These are phyloP conservation scores for Alternaria panax DNA, from an alignment of 2,329 filamentous ascomycete species.

Conservation along the genomic window DNA sequence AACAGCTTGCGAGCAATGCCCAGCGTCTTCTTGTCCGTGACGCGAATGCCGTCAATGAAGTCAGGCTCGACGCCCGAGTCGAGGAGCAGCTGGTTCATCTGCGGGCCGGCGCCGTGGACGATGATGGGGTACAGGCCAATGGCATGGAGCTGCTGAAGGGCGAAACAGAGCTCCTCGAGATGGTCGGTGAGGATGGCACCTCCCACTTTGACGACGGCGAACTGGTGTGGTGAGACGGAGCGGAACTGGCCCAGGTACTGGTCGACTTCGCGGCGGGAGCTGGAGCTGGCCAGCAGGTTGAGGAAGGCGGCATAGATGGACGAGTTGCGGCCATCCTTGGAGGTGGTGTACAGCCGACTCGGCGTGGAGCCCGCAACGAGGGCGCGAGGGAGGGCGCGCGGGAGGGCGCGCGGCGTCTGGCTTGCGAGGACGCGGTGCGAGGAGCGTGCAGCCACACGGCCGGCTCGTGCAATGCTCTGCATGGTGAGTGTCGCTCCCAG, in stretches of 20 bases:
- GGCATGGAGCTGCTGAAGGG: conserved; percentile 89
- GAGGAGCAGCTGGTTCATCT: conserved; percentile 90
- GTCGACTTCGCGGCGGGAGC: conserved; percentile 93
- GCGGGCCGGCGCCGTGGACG: conserved; percentile 92
- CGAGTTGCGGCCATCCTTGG: conserved; percentile 43
- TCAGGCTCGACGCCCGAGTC: conserved; percentile 91
- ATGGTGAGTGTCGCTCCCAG: conserved; percentile 41
- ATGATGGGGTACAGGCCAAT: conserved; percentile 95
- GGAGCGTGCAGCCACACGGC: conserved; percentile 47
- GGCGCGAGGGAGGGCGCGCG: conserved; percentile 42
- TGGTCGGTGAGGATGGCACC: conserved; percentile 95
- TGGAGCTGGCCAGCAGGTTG: conserved; percentile 92
- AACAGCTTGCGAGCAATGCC: conserved; percentile 91
- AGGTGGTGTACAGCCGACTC: conserved; percentile 43
- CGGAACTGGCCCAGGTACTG: conserved; percentile 98
- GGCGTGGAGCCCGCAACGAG: conserved; percentile 40
- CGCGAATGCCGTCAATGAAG: conserved; percentile 94
- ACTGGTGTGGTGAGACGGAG: conserved; percentile 94
- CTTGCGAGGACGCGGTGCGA: conserved; percentile 44
- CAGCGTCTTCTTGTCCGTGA: conserved; percentile 95
- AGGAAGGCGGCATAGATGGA: conserved; percentile 73
- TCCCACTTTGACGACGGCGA: conserved; percentile 97
- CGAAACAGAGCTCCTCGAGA: conserved; percentile 87
- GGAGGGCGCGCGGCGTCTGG: conserved; percentile 36
- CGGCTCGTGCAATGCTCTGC: conserved; percentile 50